These are phyloP conservation scores for Fraxinus pennsylvanica DNA, from an alignment of 257 asterid species.

Conservation along the genomic window DNA sequence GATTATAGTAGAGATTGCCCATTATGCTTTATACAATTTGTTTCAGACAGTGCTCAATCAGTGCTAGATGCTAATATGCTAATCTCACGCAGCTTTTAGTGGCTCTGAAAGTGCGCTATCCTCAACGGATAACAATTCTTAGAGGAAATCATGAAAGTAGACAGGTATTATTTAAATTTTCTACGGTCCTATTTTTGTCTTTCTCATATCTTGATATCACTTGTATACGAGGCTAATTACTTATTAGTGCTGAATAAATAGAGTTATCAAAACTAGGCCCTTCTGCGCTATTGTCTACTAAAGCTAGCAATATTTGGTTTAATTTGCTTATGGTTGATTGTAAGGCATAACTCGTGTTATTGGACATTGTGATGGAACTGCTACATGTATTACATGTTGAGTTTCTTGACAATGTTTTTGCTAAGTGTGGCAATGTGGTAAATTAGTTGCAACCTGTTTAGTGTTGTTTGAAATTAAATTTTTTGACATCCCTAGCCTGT, in stretches of 20 bases:
- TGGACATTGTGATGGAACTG: conserved; percentile 11
- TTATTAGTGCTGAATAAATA: conserved; percentile 12
- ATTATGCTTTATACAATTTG: conserved; percentile 13
- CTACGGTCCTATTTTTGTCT: not conserved
- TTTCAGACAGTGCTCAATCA: conserved; percentile 1
- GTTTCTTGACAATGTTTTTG: not conserved
- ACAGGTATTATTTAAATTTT: conserved; percentile 42
- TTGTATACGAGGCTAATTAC: conserved; percentile 4
- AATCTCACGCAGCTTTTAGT: conserved; percentile 57
- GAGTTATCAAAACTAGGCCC: conserved; percentile 10
- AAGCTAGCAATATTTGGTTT: not conserved
- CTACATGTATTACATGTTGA: conserved; percentile 11
- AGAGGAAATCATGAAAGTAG: conserved; percentile 80
- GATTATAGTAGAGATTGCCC: not conserved
- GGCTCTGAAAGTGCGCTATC: conserved; percentile 69
- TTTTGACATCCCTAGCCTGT: conserved; percentile 16
- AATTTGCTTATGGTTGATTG: conserved; percentile 6
- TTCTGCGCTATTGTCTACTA: conserved; percentile 1
- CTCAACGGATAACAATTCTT: conserved; percentile 71
- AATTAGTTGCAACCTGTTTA: conserved; percentile 19
- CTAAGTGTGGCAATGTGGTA: conserved; percentile 14
- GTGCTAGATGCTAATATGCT: conserved; percentile 26
- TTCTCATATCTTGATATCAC: not conserved
- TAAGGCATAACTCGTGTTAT: not conserved
- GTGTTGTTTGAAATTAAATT: conserved; percentile 12